Evolutionary conservation across 129 eudicot species (phyloP).

Genomic region (Lactuca saligna): DNA sequence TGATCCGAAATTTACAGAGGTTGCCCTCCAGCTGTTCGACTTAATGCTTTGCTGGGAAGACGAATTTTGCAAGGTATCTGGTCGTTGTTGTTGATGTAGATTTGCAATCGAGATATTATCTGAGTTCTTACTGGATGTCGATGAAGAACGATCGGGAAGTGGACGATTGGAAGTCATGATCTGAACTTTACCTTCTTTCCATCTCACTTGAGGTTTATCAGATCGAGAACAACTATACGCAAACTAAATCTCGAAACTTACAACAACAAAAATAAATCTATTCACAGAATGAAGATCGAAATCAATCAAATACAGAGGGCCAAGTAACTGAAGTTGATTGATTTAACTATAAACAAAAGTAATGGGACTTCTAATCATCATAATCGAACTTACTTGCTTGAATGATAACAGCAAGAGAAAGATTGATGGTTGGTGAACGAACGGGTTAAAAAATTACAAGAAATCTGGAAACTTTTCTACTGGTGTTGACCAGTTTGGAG

Average conservation of each 20-base stretch:
- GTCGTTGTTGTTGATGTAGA: slow-evolving; percentile 24
- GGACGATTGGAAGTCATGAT: slow-evolving; percentile 50
- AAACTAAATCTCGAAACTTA: slow-evolving; percentile 20
- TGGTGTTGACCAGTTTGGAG: background rate
- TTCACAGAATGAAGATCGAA: background rate
- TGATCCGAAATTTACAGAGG: slow-evolving; percentile 59
- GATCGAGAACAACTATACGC: slow-evolving; percentile 10
- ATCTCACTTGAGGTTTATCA: slow-evolving; percentile 9
- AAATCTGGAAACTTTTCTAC: slow-evolving; percentile 20
- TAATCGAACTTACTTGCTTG: background rate
- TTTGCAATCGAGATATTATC: slow-evolving; percentile 40
- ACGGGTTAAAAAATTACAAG: slow-evolving; percentile 1
- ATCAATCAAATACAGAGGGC: background rate
- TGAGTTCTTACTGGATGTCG: slow-evolving; percentile 49
- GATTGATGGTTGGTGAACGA: background rate
- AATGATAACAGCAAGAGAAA: background rate
- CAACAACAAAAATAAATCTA: slow-evolving; percentile 2
- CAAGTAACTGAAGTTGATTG: background rate
- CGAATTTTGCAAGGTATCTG: slow-evolving; percentile 25
- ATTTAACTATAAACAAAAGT: background rate
- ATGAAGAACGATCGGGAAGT: slow-evolving; percentile 38
- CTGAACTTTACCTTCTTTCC: slow-evolving; percentile 40
- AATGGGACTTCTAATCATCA: background rate
- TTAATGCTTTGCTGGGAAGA: slow-evolving; percentile 46
- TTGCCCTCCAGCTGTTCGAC: slow-evolving; percentile 38